Percentiles rank a stretch among this genome's conserved stretches.
Conservation (phyloP, 1,139 yeast genomes). For the Pneumocystis carinii region DNA sequence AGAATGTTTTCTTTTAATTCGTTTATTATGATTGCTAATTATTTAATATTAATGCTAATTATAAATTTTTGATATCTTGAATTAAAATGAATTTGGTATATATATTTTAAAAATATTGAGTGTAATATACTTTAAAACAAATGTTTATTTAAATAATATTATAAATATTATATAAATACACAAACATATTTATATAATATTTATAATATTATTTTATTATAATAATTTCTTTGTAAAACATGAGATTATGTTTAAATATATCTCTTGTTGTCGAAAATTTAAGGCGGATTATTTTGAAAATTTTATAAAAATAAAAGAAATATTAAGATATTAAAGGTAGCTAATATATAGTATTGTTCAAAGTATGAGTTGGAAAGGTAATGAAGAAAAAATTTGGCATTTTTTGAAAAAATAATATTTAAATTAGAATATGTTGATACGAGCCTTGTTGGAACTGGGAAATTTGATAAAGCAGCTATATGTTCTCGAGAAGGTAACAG, state of each 20-base stretch:
- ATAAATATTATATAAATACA: not conserved
- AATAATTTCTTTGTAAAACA: not conserved
- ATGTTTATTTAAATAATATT: not conserved
- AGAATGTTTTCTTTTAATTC: no score
- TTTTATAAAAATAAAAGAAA: not conserved
- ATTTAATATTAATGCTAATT: not conserved
- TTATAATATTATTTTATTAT: not conserved
- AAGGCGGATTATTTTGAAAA: not conserved
- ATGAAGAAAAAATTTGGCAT: not conserved
- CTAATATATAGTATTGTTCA: not conserved
- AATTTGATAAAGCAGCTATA: constrained; percentile 81
- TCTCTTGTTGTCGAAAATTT: not conserved
- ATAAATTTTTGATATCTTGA: not conserved
- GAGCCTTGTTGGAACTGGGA: constrained; percentile 58
- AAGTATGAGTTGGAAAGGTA: not conserved
- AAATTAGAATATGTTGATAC: constrained; percentile 78
- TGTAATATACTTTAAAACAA: not conserved
- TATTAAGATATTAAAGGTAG: not conserved
- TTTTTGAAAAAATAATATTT: not conserved
- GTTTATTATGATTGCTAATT: not conserved
- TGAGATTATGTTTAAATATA: not conserved
- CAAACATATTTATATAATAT: not conserved
- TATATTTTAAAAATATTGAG: not conserved
- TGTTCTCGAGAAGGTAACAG: constrained; percentile 92
- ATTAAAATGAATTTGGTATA: not conserved